Evolutionary conservation across 2,329 filamentous ascomycete genomes (phyloP).

Genomic region (Aspergillus fumigatiaffinis): DNA sequence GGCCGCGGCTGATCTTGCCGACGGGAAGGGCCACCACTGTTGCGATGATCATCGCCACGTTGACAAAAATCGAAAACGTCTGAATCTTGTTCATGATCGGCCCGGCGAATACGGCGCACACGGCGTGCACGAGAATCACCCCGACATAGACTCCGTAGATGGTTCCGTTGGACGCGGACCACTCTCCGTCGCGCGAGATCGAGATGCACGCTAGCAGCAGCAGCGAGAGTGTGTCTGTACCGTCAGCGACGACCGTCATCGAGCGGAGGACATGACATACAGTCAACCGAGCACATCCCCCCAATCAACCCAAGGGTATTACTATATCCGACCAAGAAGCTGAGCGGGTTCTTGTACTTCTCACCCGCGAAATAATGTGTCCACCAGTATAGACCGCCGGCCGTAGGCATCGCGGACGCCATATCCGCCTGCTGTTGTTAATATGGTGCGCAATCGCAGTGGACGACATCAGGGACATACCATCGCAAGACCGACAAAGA

Average conservation of each 20-base stretch:
- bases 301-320: slow-evolving; percentile 60
- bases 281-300: slow-evolving; percentile 60
- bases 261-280: slow-evolving; percentile 18
- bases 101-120: slow-evolving; percentile 51
- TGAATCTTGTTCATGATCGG: slow-evolving; percentile 59
- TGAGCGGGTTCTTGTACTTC: slow-evolving; percentile 54
- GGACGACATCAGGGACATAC: slow-evolving; percentile 29
- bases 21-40: slow-evolving; percentile 57
- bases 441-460: background rate
- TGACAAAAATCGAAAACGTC: slow-evolving; percentile 53
- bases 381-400: slow-evolving; percentile 57
- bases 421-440: slow-evolving; percentile 41
- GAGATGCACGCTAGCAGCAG: slow-evolving; percentile 53
- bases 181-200: slow-evolving; percentile 54
- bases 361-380: slow-evolving; percentile 57
- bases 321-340: slow-evolving; percentile 58
- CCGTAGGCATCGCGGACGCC: slow-evolving; percentile 55
- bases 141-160: slow-evolving; percentile 57
- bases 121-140: slow-evolving; percentile 52
- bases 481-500: slow-evolving; percentile 59
- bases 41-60: slow-evolving; percentile 53
- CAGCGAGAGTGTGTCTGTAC: slow-evolving; percentile 26
- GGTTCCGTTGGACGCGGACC: slow-evolving; percentile 52
- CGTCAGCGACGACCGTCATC: background rate
- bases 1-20: slow-evolving; percentile 36